phyloP scores from a whole-genome alignment of 225 moss, liverwort and hornwort species.

The Antitrichia curtipendula region DNA sequence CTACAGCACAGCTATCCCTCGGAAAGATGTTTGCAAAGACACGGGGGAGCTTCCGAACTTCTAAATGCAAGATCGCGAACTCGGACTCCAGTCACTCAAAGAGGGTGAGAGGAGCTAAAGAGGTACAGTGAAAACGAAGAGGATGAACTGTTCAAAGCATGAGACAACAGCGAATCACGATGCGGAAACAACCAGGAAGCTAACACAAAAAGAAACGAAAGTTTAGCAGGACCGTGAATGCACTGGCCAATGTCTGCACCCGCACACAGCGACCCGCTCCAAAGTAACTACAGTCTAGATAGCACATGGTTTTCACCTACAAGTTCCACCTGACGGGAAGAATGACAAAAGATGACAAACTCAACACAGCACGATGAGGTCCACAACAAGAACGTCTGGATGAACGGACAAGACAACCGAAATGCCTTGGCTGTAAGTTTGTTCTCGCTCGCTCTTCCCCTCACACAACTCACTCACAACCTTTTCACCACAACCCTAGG shows the following conservation, averaged over 20 bases:
- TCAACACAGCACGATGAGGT: not conserved
- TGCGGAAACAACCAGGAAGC: not conserved
- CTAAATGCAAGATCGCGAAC: not conserved
- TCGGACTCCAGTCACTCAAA: not conserved
- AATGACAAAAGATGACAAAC: not conserved
- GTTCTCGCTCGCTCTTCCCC: not conserved
- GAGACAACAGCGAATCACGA: conserved; percentile 4
- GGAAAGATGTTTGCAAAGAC: not conserved
- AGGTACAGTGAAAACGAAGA: not conserved
- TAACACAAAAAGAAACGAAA: not conserved
- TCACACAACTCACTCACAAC: not conserved
- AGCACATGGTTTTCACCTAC: not conserved
- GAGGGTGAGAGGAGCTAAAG: not conserved
- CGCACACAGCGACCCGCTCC: not conserved
- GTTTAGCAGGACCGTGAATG: not conserved
- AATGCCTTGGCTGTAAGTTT: not conserved
- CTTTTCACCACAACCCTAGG: conserved; percentile 21
- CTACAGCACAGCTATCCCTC: not conserved
- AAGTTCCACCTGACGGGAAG: not conserved
- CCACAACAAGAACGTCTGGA: conserved; percentile 7
- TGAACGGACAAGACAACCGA: not conserved
- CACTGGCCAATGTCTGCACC: conserved; percentile 19
- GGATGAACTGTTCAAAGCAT: not conserved
- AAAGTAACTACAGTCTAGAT: conserved; percentile 12
- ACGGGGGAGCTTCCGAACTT: not conserved